phyloP scores from a whole-genome alignment of 2,329 filamentous ascomycete genomes.

The Diaporthe caulivora region DNA sequence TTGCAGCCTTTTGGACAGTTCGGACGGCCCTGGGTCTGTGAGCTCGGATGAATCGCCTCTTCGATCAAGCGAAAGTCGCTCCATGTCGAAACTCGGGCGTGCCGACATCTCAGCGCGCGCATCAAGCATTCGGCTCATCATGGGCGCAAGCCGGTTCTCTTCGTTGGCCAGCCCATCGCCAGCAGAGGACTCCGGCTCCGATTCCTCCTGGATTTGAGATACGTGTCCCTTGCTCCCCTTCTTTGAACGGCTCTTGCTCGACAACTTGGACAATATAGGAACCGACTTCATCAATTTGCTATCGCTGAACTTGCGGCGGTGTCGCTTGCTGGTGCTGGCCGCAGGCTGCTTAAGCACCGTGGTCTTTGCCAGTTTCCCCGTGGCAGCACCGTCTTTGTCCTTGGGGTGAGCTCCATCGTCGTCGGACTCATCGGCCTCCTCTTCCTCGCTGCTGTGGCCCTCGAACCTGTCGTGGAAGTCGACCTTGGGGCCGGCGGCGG shows the following conservation, averaged over 20 bases:
- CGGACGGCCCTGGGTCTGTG: conserved; percentile 61
- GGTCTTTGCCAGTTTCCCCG: conserved; percentile 53
- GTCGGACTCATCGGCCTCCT: conserved; percentile 68
- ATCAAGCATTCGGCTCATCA: conserved; percentile 84
- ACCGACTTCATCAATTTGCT: conserved; percentile 76
- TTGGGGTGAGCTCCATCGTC: conserved; percentile 38
- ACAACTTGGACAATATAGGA: conserved; percentile 66
- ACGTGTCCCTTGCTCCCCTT: conserved; percentile 56
- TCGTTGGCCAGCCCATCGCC: conserved; percentile 42
- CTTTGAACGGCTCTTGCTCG: conserved; percentile 54
- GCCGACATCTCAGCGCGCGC: conserved; percentile 74
- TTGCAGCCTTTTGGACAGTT: conserved; percentile 78
- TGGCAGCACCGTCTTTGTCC: conserved; percentile 29
- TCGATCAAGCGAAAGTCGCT: conserved; percentile 58
- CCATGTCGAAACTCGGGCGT: conserved; percentile 69
- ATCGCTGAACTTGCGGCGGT: conserved; percentile 73
- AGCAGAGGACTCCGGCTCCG: conserved; percentile 44
- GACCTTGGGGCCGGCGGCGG: conserved; percentile 84
- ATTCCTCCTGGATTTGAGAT: conserved; percentile 51
- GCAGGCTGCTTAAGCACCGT: conserved; percentile 50
- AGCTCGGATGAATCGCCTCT: conserved; percentile 46
- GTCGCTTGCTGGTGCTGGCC: conserved; percentile 52
- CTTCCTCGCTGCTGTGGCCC: conserved; percentile 83
- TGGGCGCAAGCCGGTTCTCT: conserved; percentile 70
- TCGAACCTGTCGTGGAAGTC: conserved; percentile 88